A percentile compares a stretch with the other conserved stretches of the same genome.
Evolutionary conservation across 2,329 filamentous ascomycete genomes (phyloP).

Genomic region (Alternaria sp.): DNA sequence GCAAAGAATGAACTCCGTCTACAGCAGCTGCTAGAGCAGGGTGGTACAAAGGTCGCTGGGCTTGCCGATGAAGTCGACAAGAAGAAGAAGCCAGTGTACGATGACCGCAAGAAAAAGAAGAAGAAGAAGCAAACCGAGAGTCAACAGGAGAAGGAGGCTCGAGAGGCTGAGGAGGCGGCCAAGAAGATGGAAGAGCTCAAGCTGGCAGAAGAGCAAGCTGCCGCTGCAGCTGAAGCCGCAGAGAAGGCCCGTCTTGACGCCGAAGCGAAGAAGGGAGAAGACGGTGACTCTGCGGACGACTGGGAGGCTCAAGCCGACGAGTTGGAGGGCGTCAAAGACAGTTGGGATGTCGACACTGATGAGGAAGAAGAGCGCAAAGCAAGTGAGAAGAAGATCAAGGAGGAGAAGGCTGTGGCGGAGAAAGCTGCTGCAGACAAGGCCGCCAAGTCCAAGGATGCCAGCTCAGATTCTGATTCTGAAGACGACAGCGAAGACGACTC

Average conservation of each 20-base stretch:
- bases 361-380: constrained; percentile 66
- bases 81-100: constrained; percentile 80
- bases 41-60: constrained; percentile 68
- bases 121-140: constrained; percentile 72
- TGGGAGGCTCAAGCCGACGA: constrained; percentile 84
- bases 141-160: constrained; percentile 54
- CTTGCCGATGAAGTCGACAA: constrained; percentile 68
- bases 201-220: constrained; percentile 70
- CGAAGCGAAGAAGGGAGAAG: constrained; percentile 68
- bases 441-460: constrained; percentile 25
- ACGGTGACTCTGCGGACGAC: constrained; percentile 74
- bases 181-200: constrained; percentile 64
- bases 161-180: constrained; percentile 64
- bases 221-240: constrained; percentile 79
- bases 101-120: constrained; percentile 82
- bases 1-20: constrained; percentile 79
- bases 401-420: constrained; percentile 36
- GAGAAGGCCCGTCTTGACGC: constrained; percentile 64
- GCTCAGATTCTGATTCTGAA: constrained; percentile 53
- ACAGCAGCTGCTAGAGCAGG: constrained; percentile 84
- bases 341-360: constrained; percentile 88
- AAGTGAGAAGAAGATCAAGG: constrained; percentile 36
- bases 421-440: constrained; percentile 44
- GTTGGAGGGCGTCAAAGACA: constrained; percentile 84
- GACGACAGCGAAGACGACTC: constrained; percentile 64